Evolutionary conservation across 805 yeast genomes (phyloP).

Genomic region (Barnettozyma sp.): DNA sequence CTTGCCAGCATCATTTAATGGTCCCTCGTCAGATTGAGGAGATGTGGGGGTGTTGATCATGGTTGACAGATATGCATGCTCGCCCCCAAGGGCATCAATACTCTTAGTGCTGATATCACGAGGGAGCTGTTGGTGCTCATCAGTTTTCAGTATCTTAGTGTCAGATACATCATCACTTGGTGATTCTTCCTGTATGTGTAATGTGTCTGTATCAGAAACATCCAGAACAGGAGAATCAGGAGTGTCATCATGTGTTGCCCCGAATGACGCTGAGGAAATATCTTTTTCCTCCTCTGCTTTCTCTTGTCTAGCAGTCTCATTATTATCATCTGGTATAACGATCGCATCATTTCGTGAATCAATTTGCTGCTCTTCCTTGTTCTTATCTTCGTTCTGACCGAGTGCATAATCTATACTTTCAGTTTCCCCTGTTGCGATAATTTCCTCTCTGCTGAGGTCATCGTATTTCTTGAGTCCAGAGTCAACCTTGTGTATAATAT

Average conservation of each 20-base stretch:
- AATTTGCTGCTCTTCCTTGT: conserved; percentile 3
- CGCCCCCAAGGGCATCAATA: conserved; percentile 7
- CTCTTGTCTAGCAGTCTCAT: not conserved
- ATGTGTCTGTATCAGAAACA: conserved; percentile 22
- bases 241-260: conserved; percentile 5
- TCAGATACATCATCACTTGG: conserved; percentile 1
- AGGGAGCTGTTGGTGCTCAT: not conserved
- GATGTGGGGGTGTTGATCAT: conserved; percentile 23
- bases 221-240: conserved; percentile 11
- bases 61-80: conserved; percentile 21
- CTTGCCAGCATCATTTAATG: not conserved
- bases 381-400: no score
- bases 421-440: no score
- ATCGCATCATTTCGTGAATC: not conserved
- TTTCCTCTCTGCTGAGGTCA: not conserved
- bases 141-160: no score
- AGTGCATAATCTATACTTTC: no score
- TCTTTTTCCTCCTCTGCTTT: conserved; percentile 5
- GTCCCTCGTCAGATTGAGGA: no score
- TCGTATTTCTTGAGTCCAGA: conserved; percentile 2
- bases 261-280: no score
- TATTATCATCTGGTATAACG: not conserved
- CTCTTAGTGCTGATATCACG: conserved; percentile 6
- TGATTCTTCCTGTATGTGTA: conserved; percentile 17
- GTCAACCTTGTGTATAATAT: conserved; percentile 3